phyloP scores from a whole-genome alignment of 441 rosid species.

The Corymbia calophylla region DNA sequence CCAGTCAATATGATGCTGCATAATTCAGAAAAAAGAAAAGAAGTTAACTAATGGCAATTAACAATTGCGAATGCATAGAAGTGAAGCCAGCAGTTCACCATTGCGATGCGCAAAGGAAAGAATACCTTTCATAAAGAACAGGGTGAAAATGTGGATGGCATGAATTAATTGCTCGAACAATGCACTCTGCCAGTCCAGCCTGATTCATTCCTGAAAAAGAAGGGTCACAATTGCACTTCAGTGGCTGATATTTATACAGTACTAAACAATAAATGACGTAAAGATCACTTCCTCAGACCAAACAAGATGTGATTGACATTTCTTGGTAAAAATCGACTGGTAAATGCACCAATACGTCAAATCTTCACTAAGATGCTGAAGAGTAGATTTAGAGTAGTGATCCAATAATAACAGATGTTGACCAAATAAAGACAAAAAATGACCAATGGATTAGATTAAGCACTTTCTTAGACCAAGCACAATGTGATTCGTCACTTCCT shows the following conservation, averaged over 20 bases:
- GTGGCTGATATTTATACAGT: not conserved
- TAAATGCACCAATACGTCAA: not conserved
- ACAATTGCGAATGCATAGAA: not conserved
- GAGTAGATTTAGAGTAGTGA: not conserved
- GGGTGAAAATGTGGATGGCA: constrained; percentile 89
- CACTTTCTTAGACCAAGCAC: not conserved
- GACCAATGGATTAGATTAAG: not conserved
- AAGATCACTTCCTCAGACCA: not conserved
- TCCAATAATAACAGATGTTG: not conserved
- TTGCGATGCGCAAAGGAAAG: not conserved
- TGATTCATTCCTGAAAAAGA: constrained; percentile 72
- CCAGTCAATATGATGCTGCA: constrained; percentile 87
- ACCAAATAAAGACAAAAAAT: not conserved
- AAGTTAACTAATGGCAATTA: not conserved
- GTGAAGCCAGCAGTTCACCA: not conserved
- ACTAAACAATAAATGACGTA: not conserved
- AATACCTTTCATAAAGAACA: constrained; percentile 80
- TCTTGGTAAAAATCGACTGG: not conserved
- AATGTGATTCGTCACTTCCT: not conserved
- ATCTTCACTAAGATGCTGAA: not conserved
- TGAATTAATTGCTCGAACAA: constrained; percentile 83
- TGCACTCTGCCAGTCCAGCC: constrained; percentile 96
- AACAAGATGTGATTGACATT: not conserved
- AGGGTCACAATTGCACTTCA: not conserved
- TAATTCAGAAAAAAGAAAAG: constrained; percentile 10